Evolutionary conservation across 2,329 filamentous ascomycete genomes (phyloP), one percentile per base, ranked within the genome.

Genomic region (Fusarium chlamydosporum): DNA sequence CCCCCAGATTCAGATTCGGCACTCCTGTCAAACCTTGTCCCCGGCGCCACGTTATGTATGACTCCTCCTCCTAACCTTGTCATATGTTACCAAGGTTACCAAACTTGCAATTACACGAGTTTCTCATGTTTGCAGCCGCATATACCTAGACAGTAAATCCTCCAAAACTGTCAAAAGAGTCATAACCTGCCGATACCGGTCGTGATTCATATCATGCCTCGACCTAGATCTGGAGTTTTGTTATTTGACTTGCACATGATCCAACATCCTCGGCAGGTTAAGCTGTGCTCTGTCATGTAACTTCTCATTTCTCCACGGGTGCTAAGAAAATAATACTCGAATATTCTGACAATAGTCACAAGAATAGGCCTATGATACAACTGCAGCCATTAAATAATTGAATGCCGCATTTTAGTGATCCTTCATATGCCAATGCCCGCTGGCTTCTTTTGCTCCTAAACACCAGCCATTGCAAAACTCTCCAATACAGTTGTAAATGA

Each of bases 171-270:
- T n/a, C 31, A n/a, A 58, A 52, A 35, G 61, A 61, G 54, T 61
- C 58, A 50, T 38, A 31, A 29, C 10, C 6, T 38, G 57, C 71
- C 71, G 71, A 72, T 72, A 71, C 63, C 71, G 71, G 71, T 16
- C 18, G 34, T 18, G 23, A 54, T 34, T 55, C 38, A 23, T 53
- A 37, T 38, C 37, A 42, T 34, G 51, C 57, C 18, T 51, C 16
- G 41, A 65, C 53, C 45, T 59, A 26, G 52, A 67, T 46, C 54
- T 61, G 26, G 33, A 53, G 59, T 43, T 38, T 33, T 23, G 43
- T 27, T 40, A 42, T 20, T 43, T 29, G 52, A 48, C 45, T 55
- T 45, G 42, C 68, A 70, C 34, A 51, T 43, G 56, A 52, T 63
- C 7, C 41, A 35, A 55, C 34, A 70, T 37, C 66, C 66, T 67